Base-by-base conservation (phyloP, 441 rosid genomes). In the Manihot esculenta region DNA sequence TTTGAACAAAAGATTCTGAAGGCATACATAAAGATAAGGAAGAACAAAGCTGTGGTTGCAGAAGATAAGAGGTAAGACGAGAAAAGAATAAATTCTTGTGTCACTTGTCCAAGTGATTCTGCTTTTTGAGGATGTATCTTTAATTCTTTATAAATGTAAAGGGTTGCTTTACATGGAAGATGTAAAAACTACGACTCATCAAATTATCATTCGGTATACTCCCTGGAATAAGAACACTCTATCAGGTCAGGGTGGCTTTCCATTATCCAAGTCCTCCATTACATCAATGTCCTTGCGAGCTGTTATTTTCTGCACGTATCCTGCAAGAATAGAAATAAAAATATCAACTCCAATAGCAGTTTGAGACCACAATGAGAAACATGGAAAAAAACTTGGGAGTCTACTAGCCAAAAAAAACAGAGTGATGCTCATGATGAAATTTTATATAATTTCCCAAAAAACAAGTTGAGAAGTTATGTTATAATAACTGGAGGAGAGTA, bases 241-340 rank as follows among this genome's bases (percentile, higher is more conserved):
- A 27, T 60, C 11, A 13, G 66, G 62, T 88, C 90, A 88, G 26
- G 83, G 84, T 4, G 92, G 89, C 72, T 82, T 82, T 77, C 95
- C 95, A 50, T 89, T 81, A 61, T 90, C 99, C 84, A 86, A 71
- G 66, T 92, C 90, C 83, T 86, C 94, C 97, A 92, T 94, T 55
- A 85, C 81, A 26, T 84, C 94, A 70, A 92, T 90, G 80, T 90
- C 94, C 64, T 78, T 85, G 63, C 97, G 89, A 72, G 93, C 84
- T 73, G 97, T 94, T 78, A 94, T 88, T 81, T 90, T 92, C 79
- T 94, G 97, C 80, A 92, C 95, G 61, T 90, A 94, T 68, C 97
- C 97, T 94, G 91, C 81, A 76, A 74, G 48, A 11, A 75, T 24
- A 45, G 41, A 44, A 61, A 33, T 59, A 51, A 10, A 57, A 23